Evolutionary conservation across 2,329 filamentous ascomycete species (phyloP).

Genomic region (Penicillium sp.): DNA sequence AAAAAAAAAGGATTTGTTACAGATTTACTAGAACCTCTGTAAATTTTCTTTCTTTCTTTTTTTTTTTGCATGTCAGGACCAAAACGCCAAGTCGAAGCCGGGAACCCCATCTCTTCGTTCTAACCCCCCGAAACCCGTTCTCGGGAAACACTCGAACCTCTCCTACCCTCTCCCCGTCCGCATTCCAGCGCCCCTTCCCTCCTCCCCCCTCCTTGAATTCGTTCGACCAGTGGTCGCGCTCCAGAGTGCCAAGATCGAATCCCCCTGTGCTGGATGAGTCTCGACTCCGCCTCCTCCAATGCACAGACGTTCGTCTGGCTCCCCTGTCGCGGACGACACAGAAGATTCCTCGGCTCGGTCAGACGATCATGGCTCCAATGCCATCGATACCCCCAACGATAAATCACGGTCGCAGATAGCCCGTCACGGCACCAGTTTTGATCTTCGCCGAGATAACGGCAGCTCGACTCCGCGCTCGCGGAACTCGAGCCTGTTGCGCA

Average conservation of each 20-base stretch:
- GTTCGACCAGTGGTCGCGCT: constrained; percentile 13
- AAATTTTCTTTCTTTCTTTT: neutral
- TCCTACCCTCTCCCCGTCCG: neutral
- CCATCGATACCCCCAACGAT: constrained; percentile 28
- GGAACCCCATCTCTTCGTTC: neutral
- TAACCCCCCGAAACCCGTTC: neutral
- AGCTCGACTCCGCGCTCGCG: constrained; percentile 39
- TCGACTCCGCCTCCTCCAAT: constrained; percentile 41
- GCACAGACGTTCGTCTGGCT: constrained; percentile 48
- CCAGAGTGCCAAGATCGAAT: constrained; percentile 24
- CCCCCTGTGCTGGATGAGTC: constrained; percentile 38
- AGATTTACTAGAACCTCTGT: constrained; percentile 1
- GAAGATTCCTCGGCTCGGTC: constrained; percentile 37
- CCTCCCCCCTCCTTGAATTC: constrained; percentile 12
- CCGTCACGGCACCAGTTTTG: constrained; percentile 35
- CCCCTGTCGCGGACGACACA: constrained; percentile 43
- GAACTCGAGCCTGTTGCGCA: constrained; percentile 41
- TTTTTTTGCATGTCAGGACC: neutral
- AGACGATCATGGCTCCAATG: constrained; percentile 36
- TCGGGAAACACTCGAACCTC: constrained; percentile 1
- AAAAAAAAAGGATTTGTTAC: neutral
- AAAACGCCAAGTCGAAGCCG: constrained; percentile 14
- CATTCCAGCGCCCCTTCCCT: constrained; percentile 10
- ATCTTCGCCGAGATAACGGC: constrained; percentile 36
- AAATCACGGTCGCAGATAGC: constrained; percentile 39